phyloP scores from a whole-genome alignment of 192 early-diverging fungal species.

The Jimgerdemannia flammicorona region DNA sequence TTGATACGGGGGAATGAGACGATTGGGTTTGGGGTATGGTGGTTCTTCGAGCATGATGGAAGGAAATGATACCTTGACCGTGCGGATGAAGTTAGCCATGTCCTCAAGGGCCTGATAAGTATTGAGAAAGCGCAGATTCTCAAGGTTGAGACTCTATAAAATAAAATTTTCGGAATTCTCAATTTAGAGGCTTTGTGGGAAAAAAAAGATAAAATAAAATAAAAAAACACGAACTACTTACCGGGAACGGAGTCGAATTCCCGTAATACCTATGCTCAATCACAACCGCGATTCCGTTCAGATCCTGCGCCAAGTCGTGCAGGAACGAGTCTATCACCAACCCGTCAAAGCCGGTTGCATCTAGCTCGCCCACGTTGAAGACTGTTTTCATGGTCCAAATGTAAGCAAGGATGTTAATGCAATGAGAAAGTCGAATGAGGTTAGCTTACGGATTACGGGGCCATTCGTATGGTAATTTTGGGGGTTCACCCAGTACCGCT shows the following conservation, averaged over 20 bases:
- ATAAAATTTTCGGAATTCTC: too few relatives aligned
- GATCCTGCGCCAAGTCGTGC: conserved; percentile 2
- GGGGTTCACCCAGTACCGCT: conserved; percentile 22
- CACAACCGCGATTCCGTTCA: conserved; percentile 17
- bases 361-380: conserved; percentile 15
- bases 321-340: conserved; percentile 15
- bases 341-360: conserved; percentile 5
- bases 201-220: too few relatives aligned
- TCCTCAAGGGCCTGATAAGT: conserved; percentile 26
- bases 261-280: conserved; percentile 23
- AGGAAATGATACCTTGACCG: conserved; percentile 16
- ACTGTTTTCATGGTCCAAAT: neutral
- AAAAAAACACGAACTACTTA: neutral
- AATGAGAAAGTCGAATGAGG: neutral
- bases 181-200: too few relatives aligned
- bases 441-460: conserved; percentile 25
- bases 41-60: too few relatives aligned
- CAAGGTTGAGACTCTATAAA: conserved; percentile 8
- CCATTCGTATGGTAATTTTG: conserved; percentile 22
- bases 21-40: too few relatives aligned
- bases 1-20: too few relatives aligned
- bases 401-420: neutral
- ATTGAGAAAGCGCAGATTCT: conserved; percentile 19
- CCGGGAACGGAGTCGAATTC: conserved; percentile 9
- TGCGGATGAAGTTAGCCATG: conserved; percentile 26